A percentile compares a stretch with the other conserved stretches of the same genome.
phyloP scores from a whole-genome alignment of 495 filamentous ascomycete genomes.

The Xylaria venustula region DNA sequence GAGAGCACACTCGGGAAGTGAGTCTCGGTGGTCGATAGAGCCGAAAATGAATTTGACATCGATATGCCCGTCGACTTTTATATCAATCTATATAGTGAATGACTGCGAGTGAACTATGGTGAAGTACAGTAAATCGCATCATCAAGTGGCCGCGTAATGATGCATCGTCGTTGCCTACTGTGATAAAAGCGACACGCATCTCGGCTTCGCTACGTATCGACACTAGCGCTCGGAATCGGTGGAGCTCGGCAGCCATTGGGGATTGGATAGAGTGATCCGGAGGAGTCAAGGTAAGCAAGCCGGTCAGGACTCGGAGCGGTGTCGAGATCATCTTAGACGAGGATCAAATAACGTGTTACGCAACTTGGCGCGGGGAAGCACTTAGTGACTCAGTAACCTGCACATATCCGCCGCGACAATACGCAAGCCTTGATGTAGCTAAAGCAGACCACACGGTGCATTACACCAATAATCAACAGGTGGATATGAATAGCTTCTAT shows the following conservation, averaged over 20 bases:
- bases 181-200: background rate
- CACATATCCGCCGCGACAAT: background rate
- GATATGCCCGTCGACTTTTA: too few species aligned
- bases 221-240: background rate
- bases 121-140: too few species aligned
- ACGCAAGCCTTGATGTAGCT: background rate
- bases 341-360: background rate
- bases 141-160: background rate
- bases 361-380: background rate
- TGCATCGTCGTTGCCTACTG: background rate
- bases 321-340: background rate
- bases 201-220: background rate
- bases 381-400: background rate
- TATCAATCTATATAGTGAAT: too few species aligned
- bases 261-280: too few species aligned
- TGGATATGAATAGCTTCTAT: background rate
- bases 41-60: too few species aligned
- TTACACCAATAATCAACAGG: background rate
- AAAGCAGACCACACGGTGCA: too few species aligned
- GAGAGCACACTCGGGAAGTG: background rate
- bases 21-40: too few species aligned
- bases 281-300: too few species aligned
- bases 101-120: too few species aligned
- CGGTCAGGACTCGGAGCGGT: background rate
- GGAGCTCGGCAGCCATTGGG: too few species aligned